Conservation (phyloP, 768 basidiomycete species). For the Exsudoporus frostii region DNA sequence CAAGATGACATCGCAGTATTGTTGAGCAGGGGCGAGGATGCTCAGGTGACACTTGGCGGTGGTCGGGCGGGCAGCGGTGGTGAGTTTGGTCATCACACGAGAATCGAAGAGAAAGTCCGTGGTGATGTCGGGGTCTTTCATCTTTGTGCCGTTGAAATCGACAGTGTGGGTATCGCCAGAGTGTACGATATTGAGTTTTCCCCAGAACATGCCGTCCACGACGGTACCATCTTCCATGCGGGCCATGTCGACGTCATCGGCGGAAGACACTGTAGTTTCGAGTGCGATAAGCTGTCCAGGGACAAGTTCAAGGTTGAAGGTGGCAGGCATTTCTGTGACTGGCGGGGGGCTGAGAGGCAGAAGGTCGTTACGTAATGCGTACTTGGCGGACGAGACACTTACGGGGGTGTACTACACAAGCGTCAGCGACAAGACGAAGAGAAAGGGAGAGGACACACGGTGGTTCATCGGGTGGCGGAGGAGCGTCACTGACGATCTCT, state of each 20-base stretch:
- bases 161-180: constrained; percentile 71
- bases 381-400: constrained; percentile 27
- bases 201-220: constrained; percentile 86
- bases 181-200: constrained; percentile 81
- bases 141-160: constrained; percentile 79
- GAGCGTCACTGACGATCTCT: constrained; percentile 82
- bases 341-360: constrained; percentile 50
- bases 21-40: constrained; percentile 66
- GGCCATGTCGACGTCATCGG: constrained; percentile 85
- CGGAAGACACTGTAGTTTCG: constrained; percentile 73
- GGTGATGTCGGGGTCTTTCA: constrained; percentile 60
- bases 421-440: constrained; percentile 8
- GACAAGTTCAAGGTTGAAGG: constrained; percentile 75
- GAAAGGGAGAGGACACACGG: constrained; percentile 45
- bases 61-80: constrained; percentile 68
- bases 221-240: constrained; percentile 86
- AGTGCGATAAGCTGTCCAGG: constrained; percentile 80
- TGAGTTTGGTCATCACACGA: constrained; percentile 72
- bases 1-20: constrained; percentile 79
- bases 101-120: constrained; percentile 74
- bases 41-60: constrained; percentile 75
- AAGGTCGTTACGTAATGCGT: constrained; percentile 3
- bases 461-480: constrained; percentile 81
- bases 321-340: constrained; percentile 82
- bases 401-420: constrained; percentile 47